Percentiles rank a stretch among this genome's conserved stretches.
These are phyloP conservation scores for Galerina sulciceps DNA, from an alignment of 768 basidiomycete species.

Conservation along the genomic window DNA sequence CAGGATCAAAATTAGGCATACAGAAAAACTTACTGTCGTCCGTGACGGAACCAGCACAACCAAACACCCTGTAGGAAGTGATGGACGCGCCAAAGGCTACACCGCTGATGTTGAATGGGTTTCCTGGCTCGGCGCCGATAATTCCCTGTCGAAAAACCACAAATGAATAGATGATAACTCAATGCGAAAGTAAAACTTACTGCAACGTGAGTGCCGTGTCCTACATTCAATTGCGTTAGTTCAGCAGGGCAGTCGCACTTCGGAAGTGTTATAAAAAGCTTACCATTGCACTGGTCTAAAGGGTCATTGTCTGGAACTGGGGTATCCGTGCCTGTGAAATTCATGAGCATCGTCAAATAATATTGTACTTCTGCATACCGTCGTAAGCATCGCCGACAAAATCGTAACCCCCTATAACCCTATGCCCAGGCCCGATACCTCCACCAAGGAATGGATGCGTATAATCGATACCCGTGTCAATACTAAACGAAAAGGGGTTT, in stretches of 20 bases:
- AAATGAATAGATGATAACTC: not conserved
- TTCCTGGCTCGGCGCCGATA: conserved; percentile 63
- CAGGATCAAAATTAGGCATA: not conserved
- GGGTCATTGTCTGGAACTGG: conserved; percentile 58
- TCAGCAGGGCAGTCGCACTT: not conserved
- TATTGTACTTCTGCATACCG: conserved; percentile 30
- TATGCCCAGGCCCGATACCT: conserved; percentile 57
- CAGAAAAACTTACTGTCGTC: conserved; percentile 49
- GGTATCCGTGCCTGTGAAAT: conserved; percentile 40
- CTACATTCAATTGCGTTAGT: conserved; percentile 11
- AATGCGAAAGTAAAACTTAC: conserved; percentile 6
- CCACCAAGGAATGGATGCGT: conserved; percentile 60
- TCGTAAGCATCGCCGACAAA: conserved; percentile 60
- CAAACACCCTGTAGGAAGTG: conserved; percentile 61
- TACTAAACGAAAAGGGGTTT: conserved; percentile 35
- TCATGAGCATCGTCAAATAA: not conserved
- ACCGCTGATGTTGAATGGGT: conserved; percentile 69
- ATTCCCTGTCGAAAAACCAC: conserved; percentile 46
- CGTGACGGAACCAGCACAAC: conserved; percentile 54
- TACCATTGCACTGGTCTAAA: conserved; percentile 54
- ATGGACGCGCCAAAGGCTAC: conserved; percentile 67
- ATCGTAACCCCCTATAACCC: conserved; percentile 56
- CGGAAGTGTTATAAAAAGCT: not conserved
- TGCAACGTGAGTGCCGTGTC: conserved; percentile 59
- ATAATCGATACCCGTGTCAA: conserved; percentile 63